A percentile compares a stretch with the other conserved stretches of the same genome.
These are phyloP conservation scores for Aspergillus ibericus DNA, from an alignment of 2,329 filamentous ascomycete species.

Conservation along the genomic window DNA sequence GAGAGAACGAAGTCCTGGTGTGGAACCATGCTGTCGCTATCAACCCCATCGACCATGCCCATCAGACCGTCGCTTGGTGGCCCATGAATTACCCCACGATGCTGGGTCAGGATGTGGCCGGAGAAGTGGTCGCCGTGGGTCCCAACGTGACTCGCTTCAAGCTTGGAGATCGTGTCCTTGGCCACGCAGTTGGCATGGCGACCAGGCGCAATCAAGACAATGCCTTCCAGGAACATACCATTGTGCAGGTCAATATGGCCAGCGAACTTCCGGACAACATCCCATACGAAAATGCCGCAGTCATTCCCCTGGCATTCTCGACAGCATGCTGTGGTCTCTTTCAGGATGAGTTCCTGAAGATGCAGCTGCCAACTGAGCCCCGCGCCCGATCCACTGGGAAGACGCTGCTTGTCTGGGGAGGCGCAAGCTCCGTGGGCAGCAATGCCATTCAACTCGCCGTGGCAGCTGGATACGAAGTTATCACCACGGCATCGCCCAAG, in stretches of 20 bases:
- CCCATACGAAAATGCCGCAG: conserved; percentile 30
- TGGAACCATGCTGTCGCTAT: conserved; percentile 3
- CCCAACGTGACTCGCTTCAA: conserved; percentile 10
- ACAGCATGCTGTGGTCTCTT: conserved; percentile 38
- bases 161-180: conserved; percentile 11
- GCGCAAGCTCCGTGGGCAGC: conserved; percentile 49
- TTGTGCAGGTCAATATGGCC: conserved; percentile 20
- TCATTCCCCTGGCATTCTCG: conserved; percentile 35
- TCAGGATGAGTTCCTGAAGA: conserved; percentile 18
- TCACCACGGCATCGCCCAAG: conserved; percentile 39
- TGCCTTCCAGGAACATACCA: conserved; percentile 30
- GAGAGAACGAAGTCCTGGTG: not conserved
- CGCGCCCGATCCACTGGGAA: conserved; percentile 8
- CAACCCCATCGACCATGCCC: conserved; percentile 20
- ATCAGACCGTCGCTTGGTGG: conserved; percentile 9
- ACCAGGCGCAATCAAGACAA: conserved; percentile 6
- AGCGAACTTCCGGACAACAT: conserved; percentile 29
- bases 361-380: conserved; percentile 20
- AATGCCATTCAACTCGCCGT: conserved; percentile 47
- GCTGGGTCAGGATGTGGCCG: conserved; percentile 15
- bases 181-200: conserved; percentile 4
- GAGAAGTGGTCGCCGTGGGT: conserved; percentile 8
- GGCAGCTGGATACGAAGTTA: conserved; percentile 43
- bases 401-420: conserved; percentile 53
- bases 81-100: conserved; percentile 13